Percentiles rank a stretch among this genome's conserved stretches.
Conservation (phyloP, 306 rosid species). For the Prunus campanulata region DNA sequence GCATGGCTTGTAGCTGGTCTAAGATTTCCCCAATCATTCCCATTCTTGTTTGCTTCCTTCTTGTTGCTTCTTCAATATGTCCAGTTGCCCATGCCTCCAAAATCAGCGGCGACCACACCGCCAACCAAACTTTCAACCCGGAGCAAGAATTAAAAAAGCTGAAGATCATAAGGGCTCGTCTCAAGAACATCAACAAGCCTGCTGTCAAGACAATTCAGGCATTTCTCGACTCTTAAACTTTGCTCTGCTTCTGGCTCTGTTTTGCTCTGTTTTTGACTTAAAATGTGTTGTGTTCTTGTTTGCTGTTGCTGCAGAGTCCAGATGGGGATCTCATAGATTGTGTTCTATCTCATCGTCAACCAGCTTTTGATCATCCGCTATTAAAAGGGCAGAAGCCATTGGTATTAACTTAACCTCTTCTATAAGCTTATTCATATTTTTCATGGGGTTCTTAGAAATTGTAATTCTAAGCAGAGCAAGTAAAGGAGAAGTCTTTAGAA, state of each 20-base stretch:
- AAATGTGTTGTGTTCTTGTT: neutral
- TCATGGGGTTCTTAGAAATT: neutral
- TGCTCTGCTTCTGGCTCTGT: neutral
- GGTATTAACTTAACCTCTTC: conserved; percentile 34
- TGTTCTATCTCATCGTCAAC: conserved; percentile 71
- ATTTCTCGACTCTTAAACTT: conserved; percentile 3
- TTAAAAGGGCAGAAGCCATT: conserved; percentile 69
- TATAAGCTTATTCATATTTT: neutral
- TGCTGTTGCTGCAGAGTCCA: conserved; percentile 50
- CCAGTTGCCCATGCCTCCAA: conserved; percentile 46
- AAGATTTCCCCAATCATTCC: conserved; percentile 46
- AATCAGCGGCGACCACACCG: conserved; percentile 22
- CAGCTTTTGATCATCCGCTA: conserved; percentile 93
- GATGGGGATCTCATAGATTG: conserved; percentile 95
- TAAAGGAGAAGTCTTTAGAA: too few relatives aligned
- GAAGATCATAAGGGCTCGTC: conserved; percentile 50
- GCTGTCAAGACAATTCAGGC: conserved; percentile 81
- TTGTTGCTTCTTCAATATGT: conserved; percentile 43
- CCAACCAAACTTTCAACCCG: conserved; percentile 59
- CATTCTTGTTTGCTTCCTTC: conserved; percentile 52
- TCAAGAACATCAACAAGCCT: conserved; percentile 74
- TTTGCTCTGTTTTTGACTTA: neutral
- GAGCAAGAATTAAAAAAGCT: conserved; percentile 51
- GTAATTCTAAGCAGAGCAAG: neutral
- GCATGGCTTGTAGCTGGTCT: conserved; percentile 69